Conservation (phyloP, 805 yeast species). For the Nakazawaea sp. region DNA sequence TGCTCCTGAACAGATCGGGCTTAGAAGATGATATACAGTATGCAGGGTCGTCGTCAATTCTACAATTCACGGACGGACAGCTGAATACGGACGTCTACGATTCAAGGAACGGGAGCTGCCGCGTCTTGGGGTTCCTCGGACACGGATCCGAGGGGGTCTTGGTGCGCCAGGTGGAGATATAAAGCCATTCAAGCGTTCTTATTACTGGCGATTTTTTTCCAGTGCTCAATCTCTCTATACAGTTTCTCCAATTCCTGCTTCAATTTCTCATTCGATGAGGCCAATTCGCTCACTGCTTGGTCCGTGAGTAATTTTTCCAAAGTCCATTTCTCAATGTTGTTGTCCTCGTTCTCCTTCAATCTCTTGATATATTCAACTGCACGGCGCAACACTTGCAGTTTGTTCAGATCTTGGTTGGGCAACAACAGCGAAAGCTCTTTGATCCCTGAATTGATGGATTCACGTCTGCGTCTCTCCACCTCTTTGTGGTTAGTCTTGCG, state of each 20-base stretch:
- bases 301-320: conserved; percentile 87
- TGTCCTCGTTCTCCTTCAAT: conserved; percentile 83
- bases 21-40: conserved; percentile 63
- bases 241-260: conserved; percentile 86
- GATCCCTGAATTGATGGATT: conserved; percentile 82
- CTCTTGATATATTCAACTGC: conserved; percentile 89
- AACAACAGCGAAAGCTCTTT: conserved; percentile 69
- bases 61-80: conserved; percentile 36
- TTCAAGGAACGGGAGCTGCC: conserved; percentile 41
- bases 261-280: conserved; percentile 79
- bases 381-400: conserved; percentile 80
- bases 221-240: conserved; percentile 83
- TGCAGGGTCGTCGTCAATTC: conserved; percentile 58
- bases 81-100: conserved; percentile 25
- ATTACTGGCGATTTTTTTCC: conserved; percentile 41
- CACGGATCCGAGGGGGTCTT: conserved; percentile 62
- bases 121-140: conserved; percentile 48
- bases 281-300: conserved; percentile 82
- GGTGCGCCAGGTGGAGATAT: conserved; percentile 47
- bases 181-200: background rate
- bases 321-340: conserved; percentile 91
- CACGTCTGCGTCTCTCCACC: conserved; percentile 90
- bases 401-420: conserved; percentile 81
- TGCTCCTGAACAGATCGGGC: conserved; percentile 70
- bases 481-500: conserved; percentile 92